Percentiles rank a stretch among this genome's conserved stretches.
Evolutionary conservation across 2,329 filamentous ascomycete genomes (phyloP).

Genomic region (Alternaria conjuncta): DNA sequence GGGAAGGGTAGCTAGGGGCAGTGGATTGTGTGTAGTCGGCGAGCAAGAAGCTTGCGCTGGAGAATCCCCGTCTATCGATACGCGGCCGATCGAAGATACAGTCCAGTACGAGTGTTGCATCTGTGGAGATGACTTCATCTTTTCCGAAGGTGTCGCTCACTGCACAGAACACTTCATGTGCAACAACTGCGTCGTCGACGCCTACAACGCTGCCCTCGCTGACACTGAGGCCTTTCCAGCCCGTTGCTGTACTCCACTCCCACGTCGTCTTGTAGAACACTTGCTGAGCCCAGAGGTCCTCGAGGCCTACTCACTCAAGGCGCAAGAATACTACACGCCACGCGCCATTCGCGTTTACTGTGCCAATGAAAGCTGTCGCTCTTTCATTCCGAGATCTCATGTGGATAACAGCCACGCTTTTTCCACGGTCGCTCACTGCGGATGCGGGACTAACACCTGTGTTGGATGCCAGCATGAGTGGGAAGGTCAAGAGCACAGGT

Average conservation of each 20-base stretch:
- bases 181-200: slow-evolving; percentile 3
- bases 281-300: background rate
- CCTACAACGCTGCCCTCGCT: background rate
- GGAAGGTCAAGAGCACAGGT: background rate
- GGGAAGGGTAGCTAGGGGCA: background rate
- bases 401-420: background rate
- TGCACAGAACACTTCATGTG: slow-evolving; percentile 8
- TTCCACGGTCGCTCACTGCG: background rate
- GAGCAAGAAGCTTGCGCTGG: background rate
- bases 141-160: background rate
- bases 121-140: background rate
- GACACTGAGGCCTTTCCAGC: slow-evolving; percentile 2
- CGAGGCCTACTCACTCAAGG: background rate
- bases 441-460: slow-evolving; percentile 7
- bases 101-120: slow-evolving; percentile 4
- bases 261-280: background rate
- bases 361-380: background rate
- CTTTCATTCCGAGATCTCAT: background rate
- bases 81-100: background rate
- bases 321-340: background rate
- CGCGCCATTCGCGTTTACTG: slow-evolving; percentile 1
- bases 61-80: background rate
- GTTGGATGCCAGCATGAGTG: slow-evolving; percentile 9
- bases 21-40: background rate
- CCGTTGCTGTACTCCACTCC: slow-evolving; percentile 1